These are phyloP conservation scores for Trichosporon coremiiforme DNA, from an alignment of 1,284 basidiomycete genomes.

Conservation along the genomic window DNA sequence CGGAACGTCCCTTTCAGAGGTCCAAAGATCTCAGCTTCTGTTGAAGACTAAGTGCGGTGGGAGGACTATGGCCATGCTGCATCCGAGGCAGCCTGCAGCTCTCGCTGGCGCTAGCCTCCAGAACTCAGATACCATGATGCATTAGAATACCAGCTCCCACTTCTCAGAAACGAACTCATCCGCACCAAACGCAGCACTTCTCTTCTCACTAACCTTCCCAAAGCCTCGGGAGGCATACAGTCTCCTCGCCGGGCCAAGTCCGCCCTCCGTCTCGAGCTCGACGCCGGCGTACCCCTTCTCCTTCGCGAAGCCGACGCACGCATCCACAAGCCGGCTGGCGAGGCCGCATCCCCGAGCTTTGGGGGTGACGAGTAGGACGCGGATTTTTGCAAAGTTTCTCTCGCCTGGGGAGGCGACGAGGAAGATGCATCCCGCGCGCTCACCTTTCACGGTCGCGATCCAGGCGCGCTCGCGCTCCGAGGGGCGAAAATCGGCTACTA, in stretches of 20 bases:
- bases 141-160: neutral
- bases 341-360: neutral
- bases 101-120: neutral
- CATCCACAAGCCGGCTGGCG: neutral
- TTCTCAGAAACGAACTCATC: neutral
- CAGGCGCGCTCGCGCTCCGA: neutral
- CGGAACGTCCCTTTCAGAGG: neutral
- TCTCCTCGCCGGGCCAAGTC: neutral
- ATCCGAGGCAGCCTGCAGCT: neutral
- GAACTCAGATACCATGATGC: too few relatives aligned
- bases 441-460: neutral
- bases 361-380: neutral
- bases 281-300: neutral
- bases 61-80: neutral
- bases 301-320: neutral
- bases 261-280: neutral
- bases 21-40: neutral
- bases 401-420: neutral
- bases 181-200: neutral
- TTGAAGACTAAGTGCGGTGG: neutral
- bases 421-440: neutral
- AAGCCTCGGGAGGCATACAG: neutral
- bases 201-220: neutral
- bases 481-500: slow-evolving; percentile 1
- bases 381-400: neutral